phyloP scores from a whole-genome alignment of 495 filamentous ascomycete genomes.

The Talaromyces wortmannii region DNA sequence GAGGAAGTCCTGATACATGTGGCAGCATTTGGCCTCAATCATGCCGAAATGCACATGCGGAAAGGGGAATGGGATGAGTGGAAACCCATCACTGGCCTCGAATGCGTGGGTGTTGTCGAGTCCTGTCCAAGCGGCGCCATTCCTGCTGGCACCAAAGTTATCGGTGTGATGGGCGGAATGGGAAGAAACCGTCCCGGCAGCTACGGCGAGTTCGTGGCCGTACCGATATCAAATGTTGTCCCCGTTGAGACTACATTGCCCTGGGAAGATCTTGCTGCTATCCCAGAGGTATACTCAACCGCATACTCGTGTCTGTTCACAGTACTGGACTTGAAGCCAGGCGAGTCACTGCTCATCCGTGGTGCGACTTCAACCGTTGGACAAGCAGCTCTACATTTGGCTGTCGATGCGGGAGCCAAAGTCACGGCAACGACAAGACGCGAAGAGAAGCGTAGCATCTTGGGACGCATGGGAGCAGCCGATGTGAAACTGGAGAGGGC shows the following conservation, averaged over 20 bases:
- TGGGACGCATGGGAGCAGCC: conserved; percentile 23
- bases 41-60: conserved; percentile 47
- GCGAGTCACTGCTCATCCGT: conserved; percentile 30
- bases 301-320: conserved; percentile 37
- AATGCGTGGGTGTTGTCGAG: conserved; percentile 37
- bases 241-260: conserved; percentile 15
- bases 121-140: conserved; percentile 29
- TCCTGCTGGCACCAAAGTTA: conserved; percentile 24
- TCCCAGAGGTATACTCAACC: conserved; percentile 36
- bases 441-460: conserved; percentile 13
- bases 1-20: conserved; percentile 33
- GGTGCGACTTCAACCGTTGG: conserved; percentile 38
- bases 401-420: conserved; percentile 26
- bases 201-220: conserved; percentile 33
- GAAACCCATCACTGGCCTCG: conserved; percentile 34
- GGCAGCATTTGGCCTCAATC: conserved; percentile 41
- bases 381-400: conserved; percentile 36
- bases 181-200: conserved; percentile 29
- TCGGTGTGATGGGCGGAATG: conserved; percentile 36
- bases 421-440: conserved; percentile 34
- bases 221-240: conserved; percentile 26
- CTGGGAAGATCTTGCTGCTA: conserved; percentile 35
- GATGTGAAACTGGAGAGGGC: conserved; percentile 18
- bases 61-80: conserved; percentile 43
- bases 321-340: conserved; percentile 22